Percentiles rank a stretch among this genome's conserved stretches.
These are phyloP conservation scores for Blastobotrys peoriensis DNA, from an alignment of 805 yeast species.

Conservation along the genomic window DNA sequence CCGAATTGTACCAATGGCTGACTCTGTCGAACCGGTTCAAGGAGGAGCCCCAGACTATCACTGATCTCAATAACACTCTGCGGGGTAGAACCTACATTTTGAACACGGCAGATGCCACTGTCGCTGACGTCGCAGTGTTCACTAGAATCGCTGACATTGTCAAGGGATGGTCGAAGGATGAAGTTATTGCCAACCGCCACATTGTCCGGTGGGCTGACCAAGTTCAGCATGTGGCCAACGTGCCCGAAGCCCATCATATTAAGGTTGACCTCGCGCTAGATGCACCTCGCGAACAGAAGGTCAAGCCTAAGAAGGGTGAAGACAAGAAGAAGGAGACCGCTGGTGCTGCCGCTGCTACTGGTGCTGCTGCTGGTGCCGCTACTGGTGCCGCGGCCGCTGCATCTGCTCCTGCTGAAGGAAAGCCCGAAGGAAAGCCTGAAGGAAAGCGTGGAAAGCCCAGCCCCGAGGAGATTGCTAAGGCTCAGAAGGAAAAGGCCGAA, in stretches of 20 bases:
- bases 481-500: conserved; percentile 27
- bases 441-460: conserved; percentile 32
- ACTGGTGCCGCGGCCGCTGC: conserved; percentile 15
- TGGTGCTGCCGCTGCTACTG: no score
- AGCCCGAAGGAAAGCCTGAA: conserved; percentile 43
- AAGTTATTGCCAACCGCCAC: conserved; percentile 67
- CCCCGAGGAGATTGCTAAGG: conserved; percentile 21
- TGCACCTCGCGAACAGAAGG: conserved; percentile 70
- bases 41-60: conserved; percentile 38
- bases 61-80: conserved; percentile 54
- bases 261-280: conserved; percentile 52
- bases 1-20: conserved; percentile 71
- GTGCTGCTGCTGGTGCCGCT: conserved; percentile 37
- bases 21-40: conserved; percentile 58
- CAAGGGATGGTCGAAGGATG: conserved; percentile 49
- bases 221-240: conserved; percentile 57
- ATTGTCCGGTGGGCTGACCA: conserved; percentile 89
- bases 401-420: conserved; percentile 31
- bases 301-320: conserved; percentile 30
- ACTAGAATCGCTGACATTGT: conserved; percentile 59
- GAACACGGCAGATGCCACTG: conserved; percentile 55
- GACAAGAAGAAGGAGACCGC: conserved; percentile 10
- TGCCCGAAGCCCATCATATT: conserved; percentile 47
- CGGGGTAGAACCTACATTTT: conserved; percentile 65
- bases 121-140: conserved; percentile 67